phyloP scores from a whole-genome alignment of 106 monocot species.

The Iris macrosiphon region DNA sequence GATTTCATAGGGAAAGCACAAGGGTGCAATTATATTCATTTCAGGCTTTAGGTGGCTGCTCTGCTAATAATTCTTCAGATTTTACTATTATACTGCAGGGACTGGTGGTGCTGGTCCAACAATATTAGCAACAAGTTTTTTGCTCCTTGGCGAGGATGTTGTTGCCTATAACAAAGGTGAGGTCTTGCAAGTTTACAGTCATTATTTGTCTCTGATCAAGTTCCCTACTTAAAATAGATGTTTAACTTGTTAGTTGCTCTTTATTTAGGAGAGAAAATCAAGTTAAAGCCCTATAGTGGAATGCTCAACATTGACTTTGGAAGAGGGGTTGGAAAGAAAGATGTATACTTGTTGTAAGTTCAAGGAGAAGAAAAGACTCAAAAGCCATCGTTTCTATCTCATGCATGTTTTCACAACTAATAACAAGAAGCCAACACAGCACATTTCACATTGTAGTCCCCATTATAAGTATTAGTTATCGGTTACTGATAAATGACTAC shows the following conservation, averaged over 20 bases:
- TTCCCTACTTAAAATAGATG: neutral
- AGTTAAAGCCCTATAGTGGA: slow-evolving; percentile 85
- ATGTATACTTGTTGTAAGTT: slow-evolving; percentile 98
- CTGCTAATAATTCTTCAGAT: slow-evolving; percentile 63
- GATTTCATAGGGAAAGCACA: neutral
- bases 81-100: slow-evolving; percentile 94
- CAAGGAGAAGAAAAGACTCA: neutral
- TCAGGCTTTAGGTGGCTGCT: neutral
- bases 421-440: neutral
- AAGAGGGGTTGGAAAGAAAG: slow-evolving; percentile 79
- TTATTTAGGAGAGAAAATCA: slow-evolving; percentile 69
- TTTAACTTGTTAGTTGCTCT: slow-evolving; percentile 6
- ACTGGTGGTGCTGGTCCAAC: slow-evolving; percentile 96
- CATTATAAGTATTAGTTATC: too few relatives aligned
- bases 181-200: neutral
- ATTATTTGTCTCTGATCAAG: neutral
- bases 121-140: slow-evolving; percentile 86
- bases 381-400: neutral
- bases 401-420: neutral
- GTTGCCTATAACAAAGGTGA: slow-evolving; percentile 82
- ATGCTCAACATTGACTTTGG: slow-evolving; percentile 88
- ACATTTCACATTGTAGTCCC: too few relatives aligned
- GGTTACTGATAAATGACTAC: too few relatives aligned
- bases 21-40: neutral
- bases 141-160: slow-evolving; percentile 94